Percentiles rank a stretch among this genome's conserved stretches.
phyloP scores from a whole-genome alignment of 2,329 filamentous ascomycete genomes.

The Furcasterigmium furcatum region DNA sequence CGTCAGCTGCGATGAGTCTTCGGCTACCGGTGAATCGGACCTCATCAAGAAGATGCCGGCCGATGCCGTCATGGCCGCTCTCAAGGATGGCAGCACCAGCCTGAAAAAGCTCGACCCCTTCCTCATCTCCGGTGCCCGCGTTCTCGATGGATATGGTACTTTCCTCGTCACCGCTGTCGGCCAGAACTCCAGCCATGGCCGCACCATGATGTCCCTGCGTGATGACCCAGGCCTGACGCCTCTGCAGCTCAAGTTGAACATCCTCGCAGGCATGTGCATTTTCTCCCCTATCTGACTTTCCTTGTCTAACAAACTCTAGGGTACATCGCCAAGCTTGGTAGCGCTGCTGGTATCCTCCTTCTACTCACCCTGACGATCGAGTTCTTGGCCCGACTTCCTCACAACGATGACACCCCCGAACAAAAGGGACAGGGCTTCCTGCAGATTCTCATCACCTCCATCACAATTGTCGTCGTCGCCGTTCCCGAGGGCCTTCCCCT shows the following conservation, averaged over 20 bases:
- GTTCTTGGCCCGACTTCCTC: conserved; percentile 35
- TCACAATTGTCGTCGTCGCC: conserved; percentile 57
- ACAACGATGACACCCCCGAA: conserved; percentile 10
- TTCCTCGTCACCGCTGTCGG: conserved; percentile 16
- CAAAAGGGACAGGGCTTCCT: conserved; percentile 54
- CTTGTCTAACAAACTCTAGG: conserved; percentile 4
- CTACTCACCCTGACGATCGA: conserved; percentile 13
- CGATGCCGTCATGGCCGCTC: conserved; percentile 52
- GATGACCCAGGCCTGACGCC: conserved; percentile 15
- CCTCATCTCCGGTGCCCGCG: conserved; percentile 77
- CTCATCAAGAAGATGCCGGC: conserved; percentile 64
- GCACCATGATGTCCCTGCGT: conserved; percentile 16
- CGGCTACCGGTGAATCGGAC: conserved; percentile 72
- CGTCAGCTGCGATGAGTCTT: conserved; percentile 67
- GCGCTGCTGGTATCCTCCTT: conserved; percentile 14
- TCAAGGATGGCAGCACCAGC: conserved; percentile 42
- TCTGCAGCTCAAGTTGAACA: conserved; percentile 16
- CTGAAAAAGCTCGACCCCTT: conserved; percentile 67
- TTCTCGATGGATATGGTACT: conserved; percentile 39
- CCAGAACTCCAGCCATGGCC: conserved; percentile 14
- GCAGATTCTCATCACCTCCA: conserved; percentile 27
- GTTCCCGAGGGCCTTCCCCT: conserved; percentile 59
- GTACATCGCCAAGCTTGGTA: conserved; percentile 17
- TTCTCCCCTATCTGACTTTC: neutral
- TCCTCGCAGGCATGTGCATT: conserved; percentile 12